phyloP scores from a whole-genome alignment of 805 yeast genomes.

The Kuraishia ogatae region DNA sequence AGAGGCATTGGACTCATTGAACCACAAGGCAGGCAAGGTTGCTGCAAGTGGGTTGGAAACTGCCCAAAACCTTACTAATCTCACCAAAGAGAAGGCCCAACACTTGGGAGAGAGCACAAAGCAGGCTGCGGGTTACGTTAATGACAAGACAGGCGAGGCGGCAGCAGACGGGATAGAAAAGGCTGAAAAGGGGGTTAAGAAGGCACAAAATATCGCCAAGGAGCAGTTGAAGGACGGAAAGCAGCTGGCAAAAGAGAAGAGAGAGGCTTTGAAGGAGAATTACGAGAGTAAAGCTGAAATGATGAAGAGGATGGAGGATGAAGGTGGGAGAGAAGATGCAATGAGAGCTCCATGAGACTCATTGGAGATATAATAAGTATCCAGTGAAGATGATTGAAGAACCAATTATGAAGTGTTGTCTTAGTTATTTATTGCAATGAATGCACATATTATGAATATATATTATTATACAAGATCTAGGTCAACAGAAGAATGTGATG shows the following conservation, averaged over 20 bases:
- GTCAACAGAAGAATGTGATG: too few relatives aligned
- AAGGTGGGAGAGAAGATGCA: background rate
- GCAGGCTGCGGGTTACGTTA: conserved; percentile 3
- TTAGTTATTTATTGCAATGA: too few relatives aligned
- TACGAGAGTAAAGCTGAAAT: conserved; percentile 37
- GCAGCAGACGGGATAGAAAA: conserved; percentile 18
- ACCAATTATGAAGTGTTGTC: too few relatives aligned
- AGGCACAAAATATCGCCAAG: conserved; percentile 1
- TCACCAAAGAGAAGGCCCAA: conserved; percentile 6
- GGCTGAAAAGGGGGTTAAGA: conserved; percentile 6
- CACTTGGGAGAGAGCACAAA: background rate
- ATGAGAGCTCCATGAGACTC: background rate
- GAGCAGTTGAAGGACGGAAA: background rate
- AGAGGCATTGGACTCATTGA: conserved; percentile 13
- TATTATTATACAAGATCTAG: too few relatives aligned
- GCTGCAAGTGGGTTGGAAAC: conserved; percentile 31
- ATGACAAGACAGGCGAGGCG: conserved; percentile 12
- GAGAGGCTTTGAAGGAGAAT: conserved; percentile 31
- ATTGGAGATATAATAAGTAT: too few relatives aligned
- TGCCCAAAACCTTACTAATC: conserved; percentile 17
- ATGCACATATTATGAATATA: too few relatives aligned
- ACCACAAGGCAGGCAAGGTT: conserved; percentile 28
- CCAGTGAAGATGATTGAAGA: too few relatives aligned
- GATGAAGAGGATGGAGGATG: conserved; percentile 17
- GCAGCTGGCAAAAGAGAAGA: conserved; percentile 17